These are phyloP conservation scores for Shiraia bambusicola DNA, from an alignment of 2,329 filamentous ascomycete genomes.

Conservation along the genomic window DNA sequence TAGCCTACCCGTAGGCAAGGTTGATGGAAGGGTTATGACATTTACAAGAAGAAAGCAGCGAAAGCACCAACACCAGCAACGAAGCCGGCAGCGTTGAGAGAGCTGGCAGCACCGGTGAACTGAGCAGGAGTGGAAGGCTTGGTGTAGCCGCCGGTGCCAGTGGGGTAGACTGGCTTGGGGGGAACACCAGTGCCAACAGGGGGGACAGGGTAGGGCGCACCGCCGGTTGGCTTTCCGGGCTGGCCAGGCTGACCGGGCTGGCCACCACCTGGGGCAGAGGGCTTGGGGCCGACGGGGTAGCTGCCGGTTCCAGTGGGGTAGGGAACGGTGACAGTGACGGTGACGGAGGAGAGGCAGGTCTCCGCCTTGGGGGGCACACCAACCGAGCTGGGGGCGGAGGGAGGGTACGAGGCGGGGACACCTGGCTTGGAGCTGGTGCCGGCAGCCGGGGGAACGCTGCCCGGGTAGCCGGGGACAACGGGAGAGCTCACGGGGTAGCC, in stretches of 20 bases:
- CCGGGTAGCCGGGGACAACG: conserved; percentile 11
- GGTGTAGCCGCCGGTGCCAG: conserved; percentile 34
- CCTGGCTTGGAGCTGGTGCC: conserved; percentile 8
- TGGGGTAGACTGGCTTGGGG: conserved; percentile 18
- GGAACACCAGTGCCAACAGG: conserved; percentile 28
- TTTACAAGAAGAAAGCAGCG: conserved; percentile 48
- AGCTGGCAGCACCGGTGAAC: conserved; percentile 44
- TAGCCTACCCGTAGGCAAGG: conserved; percentile 36
- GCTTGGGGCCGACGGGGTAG: conserved; percentile 19
- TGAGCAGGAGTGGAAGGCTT: conserved; percentile 35
- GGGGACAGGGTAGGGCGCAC: conserved; percentile 19
- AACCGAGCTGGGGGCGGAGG: conserved; percentile 1
- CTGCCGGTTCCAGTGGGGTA: conserved; percentile 43
- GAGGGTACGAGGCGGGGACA: background rate
- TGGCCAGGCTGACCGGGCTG: too few relatives aligned
- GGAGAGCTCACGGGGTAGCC: conserved; percentile 1
- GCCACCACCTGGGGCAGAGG: conserved; percentile 24
- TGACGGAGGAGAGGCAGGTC: conserved; percentile 46
- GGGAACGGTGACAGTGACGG: conserved; percentile 47
- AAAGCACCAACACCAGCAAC: conserved; percentile 46
- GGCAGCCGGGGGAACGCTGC: background rate
- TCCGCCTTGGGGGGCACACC: conserved; percentile 14
- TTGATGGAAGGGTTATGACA: conserved; percentile 37
- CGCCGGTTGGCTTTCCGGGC: conserved; percentile 19
- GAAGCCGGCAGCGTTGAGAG: conserved; percentile 41